A percentile compares a stretch with the other conserved stretches of the same genome.
Evolutionary conservation across 495 filamentous ascomycete genomes (phyloP).

Genomic region (Penicillium cosmopolitanum): DNA sequence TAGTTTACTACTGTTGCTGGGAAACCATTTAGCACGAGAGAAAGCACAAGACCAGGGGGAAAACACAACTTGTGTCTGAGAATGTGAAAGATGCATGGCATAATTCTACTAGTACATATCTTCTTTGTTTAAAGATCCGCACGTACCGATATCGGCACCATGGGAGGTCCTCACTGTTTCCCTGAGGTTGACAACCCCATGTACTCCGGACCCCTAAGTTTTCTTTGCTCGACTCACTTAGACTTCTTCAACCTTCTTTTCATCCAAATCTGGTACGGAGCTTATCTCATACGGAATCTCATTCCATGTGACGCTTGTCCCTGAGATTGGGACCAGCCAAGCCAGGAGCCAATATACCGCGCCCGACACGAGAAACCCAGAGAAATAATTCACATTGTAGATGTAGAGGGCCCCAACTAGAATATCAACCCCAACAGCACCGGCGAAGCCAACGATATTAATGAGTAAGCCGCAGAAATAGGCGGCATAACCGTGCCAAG

Average conservation of each 20-base stretch:
- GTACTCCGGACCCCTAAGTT: too few species aligned
- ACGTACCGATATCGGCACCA: too few species aligned
- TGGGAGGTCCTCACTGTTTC: too few species aligned
- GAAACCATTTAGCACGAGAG: too few species aligned
- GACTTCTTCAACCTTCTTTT: constrained; percentile 32
- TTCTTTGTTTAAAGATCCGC: too few species aligned
- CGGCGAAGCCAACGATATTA: constrained; percentile 90
- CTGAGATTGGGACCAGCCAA: constrained; percentile 69
- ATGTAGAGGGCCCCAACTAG: constrained; percentile 77
- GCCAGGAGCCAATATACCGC: constrained; percentile 68
- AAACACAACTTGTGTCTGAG: too few species aligned
- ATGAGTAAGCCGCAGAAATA: constrained; percentile 84
- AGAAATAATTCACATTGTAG: constrained; percentile 87
- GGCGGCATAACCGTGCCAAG: constrained; percentile 79
- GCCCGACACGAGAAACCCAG: constrained; percentile 72
- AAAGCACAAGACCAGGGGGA: too few species aligned
- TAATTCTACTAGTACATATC: too few species aligned
- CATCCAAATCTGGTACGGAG: constrained; percentile 33
- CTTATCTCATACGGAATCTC: constrained; percentile 68
- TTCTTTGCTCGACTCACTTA: neutral
- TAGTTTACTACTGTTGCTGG: too few species aligned
- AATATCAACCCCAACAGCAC: constrained; percentile 72
- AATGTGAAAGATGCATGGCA: too few species aligned
- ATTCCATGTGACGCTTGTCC: constrained; percentile 72
- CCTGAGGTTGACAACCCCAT: too few species aligned